Base-by-base conservation (phyloP, 2,329 filamentous ascomycete species). In the Calonectria leucothoes region DNA sequence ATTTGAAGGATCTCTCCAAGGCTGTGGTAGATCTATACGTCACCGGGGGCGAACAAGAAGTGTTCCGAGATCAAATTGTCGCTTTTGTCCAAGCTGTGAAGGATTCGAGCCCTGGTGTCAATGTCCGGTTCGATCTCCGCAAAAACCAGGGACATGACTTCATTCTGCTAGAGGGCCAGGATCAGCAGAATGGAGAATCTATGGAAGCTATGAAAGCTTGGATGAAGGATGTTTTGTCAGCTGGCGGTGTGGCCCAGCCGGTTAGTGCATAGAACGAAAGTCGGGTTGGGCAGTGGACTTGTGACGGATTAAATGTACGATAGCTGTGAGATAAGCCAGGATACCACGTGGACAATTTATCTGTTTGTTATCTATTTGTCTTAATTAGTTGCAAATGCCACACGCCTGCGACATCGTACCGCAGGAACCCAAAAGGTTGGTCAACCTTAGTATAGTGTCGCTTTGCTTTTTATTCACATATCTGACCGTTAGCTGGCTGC, bases 21-120 rank as follows among this genome's bases (percentile, higher is more conserved):
- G 55, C 23, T 39, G 33, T 25, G 11, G 37, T 33, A 2, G 10
- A 39, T 2, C 7, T 61, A 25, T 74, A 76, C 42, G 45, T 74
- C n/a, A 76, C 69, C 3, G 55, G 33, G 4, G 74, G 74, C n/a
- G 33, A 59, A 2, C 65, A 76, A 23, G 72, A 76, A 35, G 74
- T 76, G 10, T 61, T 74, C n/a, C 65, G 66, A 3, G 74, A 76
- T 39, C 69, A 74, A 8, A 57, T 23, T 2, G 27, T 65, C 4
- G 31, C 25, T 6, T 76, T 72, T 20, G 61, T 37, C 1, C 29
- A 66, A 11, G 69, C 48, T 10, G 66, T 78, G 33, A 63, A 59
- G 20, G 49, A 33, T 4, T 27, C 49, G n/a, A 78, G 74, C 39
- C 73, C 76, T 6, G 31, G 33, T 6, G 64, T 78, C 27, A 59